Evolutionary conservation across 495 filamentous ascomycete genomes (phyloP).

Genomic region (Neurospora sp.): DNA sequence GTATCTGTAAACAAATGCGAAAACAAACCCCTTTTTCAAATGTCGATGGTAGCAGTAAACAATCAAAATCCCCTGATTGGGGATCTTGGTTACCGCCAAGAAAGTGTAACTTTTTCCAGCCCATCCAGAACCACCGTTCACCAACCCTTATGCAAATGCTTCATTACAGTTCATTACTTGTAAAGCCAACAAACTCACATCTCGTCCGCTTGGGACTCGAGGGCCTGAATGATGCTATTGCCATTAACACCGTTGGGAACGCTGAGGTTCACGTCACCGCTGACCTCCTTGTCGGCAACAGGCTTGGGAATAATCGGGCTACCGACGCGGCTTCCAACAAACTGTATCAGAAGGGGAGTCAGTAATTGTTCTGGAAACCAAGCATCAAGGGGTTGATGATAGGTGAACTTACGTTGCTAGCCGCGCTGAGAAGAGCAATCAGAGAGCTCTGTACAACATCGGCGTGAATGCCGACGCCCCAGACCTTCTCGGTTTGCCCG

Average conservation of each 20-base stretch:
- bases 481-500: constrained; percentile 63
- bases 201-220: constrained; percentile 39
- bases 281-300: constrained; percentile 20
- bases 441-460: constrained; percentile 90
- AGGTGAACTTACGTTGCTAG: constrained; percentile 63
- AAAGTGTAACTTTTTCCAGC: neutral
- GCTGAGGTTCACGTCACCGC: constrained; percentile 30
- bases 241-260: constrained; percentile 6
- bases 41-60: constrained; percentile 4
- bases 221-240: constrained; percentile 27
- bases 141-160: neutral
- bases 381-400: neutral
- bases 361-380: constrained; percentile 3
- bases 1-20: neutral
- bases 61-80: neutral
- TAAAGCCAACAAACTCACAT: constrained; percentile 36
- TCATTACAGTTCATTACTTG: neutral
- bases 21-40: neutral
- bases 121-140: neutral
- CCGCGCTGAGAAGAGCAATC: constrained; percentile 79
- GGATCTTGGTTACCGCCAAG: neutral
- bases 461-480: constrained; percentile 93
- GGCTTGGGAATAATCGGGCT: constrained; percentile 45
- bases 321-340: constrained; percentile 43
- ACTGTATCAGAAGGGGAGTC: constrained; percentile 30